These are phyloP conservation scores for Clonostachys chloroleuca DNA, from an alignment of 2,329 filamentous ascomycete species.

Conservation along the genomic window DNA sequence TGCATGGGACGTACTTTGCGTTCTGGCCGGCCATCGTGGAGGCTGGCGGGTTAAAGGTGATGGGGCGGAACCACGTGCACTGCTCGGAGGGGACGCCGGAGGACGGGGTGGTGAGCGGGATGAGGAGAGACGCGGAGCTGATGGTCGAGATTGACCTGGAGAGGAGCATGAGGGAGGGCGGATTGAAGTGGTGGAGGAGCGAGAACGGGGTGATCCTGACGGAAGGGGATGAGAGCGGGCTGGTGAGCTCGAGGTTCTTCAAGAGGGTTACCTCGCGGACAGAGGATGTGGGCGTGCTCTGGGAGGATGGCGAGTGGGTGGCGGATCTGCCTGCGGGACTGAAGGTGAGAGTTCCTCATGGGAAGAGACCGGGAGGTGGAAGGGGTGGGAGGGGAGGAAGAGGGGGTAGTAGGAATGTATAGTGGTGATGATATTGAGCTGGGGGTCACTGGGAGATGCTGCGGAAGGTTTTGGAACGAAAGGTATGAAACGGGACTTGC, in stretches of 20 bases:
- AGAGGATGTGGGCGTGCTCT: constrained; percentile 58
- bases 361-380: constrained; percentile 40
- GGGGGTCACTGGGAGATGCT: too few species aligned
- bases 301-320: constrained; percentile 64
- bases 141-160: constrained; percentile 73
- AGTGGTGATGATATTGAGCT: not conserved
- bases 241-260: constrained; percentile 63
- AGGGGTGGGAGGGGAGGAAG: constrained; percentile 30
- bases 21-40: constrained; percentile 72
- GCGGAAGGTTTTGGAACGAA: too few species aligned
- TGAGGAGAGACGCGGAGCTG: constrained; percentile 73
- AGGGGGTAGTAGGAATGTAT: constrained; percentile 18
- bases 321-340: constrained; percentile 62
- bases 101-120: constrained; percentile 67
- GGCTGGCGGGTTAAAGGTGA: constrained; percentile 73
- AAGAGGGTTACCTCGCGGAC: constrained; percentile 62
- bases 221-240: constrained; percentile 44
- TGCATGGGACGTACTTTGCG: constrained; percentile 86
- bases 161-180: constrained; percentile 56
- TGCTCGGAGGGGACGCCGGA: constrained; percentile 72
- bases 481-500: too few species aligned
- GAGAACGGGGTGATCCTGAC: constrained; percentile 74
- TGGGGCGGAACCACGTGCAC: constrained; percentile 87
- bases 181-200: constrained; percentile 69
- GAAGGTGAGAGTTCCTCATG: constrained; percentile 38